A percentile compares a stretch with the other conserved stretches of the same genome.
Evolutionary conservation across 2,329 filamentous ascomycete species (phyloP).

Genomic region (Fusarium nelsonii): DNA sequence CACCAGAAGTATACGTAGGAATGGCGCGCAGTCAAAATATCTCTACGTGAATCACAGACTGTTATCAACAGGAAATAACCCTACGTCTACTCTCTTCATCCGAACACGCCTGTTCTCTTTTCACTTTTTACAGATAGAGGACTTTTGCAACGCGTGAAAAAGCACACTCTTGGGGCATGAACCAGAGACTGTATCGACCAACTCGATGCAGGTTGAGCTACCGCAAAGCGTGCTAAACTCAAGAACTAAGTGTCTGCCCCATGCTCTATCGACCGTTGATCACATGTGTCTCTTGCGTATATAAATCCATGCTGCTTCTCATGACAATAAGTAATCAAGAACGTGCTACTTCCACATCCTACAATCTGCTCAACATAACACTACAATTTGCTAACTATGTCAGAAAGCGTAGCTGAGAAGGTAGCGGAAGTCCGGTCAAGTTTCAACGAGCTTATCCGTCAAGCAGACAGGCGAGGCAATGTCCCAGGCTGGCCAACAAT

Average conservation of each 20-base stretch:
- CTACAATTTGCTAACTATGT: neutral
- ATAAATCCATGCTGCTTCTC: neutral
- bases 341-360: neutral
- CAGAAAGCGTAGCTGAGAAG: neutral
- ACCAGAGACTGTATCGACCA: neutral
- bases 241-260: neutral
- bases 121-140: neutral
- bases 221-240: neutral
- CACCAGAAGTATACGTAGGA: neutral
- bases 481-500: neutral
- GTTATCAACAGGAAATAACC: neutral
- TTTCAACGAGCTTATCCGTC: neutral
- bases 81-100: neutral
- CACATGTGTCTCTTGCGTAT: neutral
- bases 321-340: neutral
- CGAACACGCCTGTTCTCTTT: neutral
- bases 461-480: neutral
- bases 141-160: neutral
- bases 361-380: neutral
- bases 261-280: neutral
- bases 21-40: neutral
- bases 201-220: neutral
- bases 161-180: neutral
- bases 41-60: too few species aligned
- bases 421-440: neutral